Base-by-base conservation (phyloP, 441 rosid species). In the Viola pubescens region DNA sequence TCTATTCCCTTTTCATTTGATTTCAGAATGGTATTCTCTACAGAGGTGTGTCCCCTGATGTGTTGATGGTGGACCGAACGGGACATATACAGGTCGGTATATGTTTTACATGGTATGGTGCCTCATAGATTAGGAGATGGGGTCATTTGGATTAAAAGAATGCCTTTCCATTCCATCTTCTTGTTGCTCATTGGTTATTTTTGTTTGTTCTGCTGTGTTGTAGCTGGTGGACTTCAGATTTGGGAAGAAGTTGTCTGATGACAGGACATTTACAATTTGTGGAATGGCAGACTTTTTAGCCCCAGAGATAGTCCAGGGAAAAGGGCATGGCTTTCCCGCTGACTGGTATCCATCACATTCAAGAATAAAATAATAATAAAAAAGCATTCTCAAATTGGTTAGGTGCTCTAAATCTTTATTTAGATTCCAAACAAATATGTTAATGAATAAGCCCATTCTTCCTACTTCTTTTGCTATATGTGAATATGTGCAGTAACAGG, bases 281-380 rank as follows among this genome's bases (percentile, higher is more conserved):
- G 98, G 97, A 67, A 89, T 79, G 88, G 81, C 82, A 9, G 95
- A 89, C 78, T 87, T 74, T 51, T 79, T 87, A 71, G 86, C 98
- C 63, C 98, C 98, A 4, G 98, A 92, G 79, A 83, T 87, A 42
- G 81, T 92, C 60, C 90, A 86, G 77, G 98, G 98, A 62, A 86
- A 75, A 65, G 97, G 95, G 66, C 98, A 89, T 57, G 92, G 91
- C 76, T 65, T 86, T 41, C 73, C 89, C 39, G 94, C 87, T 52
- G 98, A 89, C 75, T 88, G 98, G 97, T 92, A 84, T 63, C 66
- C 42, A 41, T 52, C 46, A 5, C 37, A 13, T 61, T 58, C 53
- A 59, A 60, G n/a, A 26, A 12, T 7, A 61, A 58, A 52, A 9
- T 19, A 19, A 19, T 26, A 0, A 0, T 26, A 52, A 11, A 16